Evolutionary conservation across 2,329 filamentous ascomycete species (phyloP), one percentile per base, ranked within the genome.

Genomic region (Neobulgaria alba): DNA sequence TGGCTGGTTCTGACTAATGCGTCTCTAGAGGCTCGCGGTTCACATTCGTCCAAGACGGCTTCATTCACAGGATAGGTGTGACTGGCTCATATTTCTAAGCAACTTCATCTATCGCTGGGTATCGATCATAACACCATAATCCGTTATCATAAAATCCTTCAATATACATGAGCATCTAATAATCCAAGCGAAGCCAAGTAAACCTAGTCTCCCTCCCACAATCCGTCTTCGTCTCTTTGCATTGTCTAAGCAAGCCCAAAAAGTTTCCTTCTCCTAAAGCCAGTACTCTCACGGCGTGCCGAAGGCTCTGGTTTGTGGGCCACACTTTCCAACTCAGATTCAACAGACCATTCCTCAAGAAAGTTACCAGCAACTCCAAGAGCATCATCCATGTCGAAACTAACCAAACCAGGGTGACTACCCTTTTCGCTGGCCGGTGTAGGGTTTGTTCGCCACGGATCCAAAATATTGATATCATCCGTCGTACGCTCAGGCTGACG

Each of bases 401-500:
- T 23, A 38, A 33, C 15, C 34, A 29, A 12, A 26, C 18, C 2
- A 14, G 26, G 12, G 26, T 19, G 5, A 5, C 29, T 10, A 29
- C 12, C 12, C 23, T 12, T 7, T 12, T 12, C 23, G 12, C 12
- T 7, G 7, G 23, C 23, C 7, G 23, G 23, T 26, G 7, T 12
- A 26, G 23, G 12, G 12, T 26, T 26, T 7, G 12, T 12, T 7
- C 12, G 23, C 23, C 23, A 26, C 23, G 23, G 23, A 12, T 26
- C 12, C 39, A 42, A 42, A 9, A 33, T 33, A 9, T 29, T 32
- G 34, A 54, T 55, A 4, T 33, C 44, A 29, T 39, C 49, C 8
- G 41, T 31, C 16, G 70, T 64, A 36, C 62, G 63, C 4, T 72
- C 52, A 44, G 72, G 67, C 15, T 64, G 59, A 42, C 72, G 56